Evolutionary conservation across 352 stramenopile genomes (phyloP), one percentile per base, ranked within the genome.

Genomic region (Phytophthora brassicae): DNA sequence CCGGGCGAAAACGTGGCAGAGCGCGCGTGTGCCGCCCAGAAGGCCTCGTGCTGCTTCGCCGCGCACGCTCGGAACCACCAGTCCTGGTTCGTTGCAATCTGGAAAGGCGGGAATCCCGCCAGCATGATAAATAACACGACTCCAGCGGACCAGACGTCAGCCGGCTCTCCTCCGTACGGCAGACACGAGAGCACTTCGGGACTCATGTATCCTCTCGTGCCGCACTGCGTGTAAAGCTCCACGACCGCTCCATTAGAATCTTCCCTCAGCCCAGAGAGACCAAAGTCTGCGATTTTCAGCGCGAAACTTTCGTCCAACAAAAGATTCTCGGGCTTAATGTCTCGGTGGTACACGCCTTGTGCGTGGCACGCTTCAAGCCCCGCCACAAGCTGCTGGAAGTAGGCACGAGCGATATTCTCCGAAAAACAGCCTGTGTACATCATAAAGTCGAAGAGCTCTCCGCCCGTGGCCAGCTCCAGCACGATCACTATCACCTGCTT

Each of bases 251-350:
- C 85, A 42, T 86, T 81, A 0, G 81, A 57, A 43, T 78, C 78
- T 66, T 90, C 79, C 29, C 74, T 72, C 44, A 95, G 86, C 17
- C 95, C 96, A 5, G 94, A 97, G n/a, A 98, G 76, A 2, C 95
- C 95, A 77, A 99, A 98, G 55, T 99, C 95, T 5, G 90, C 95
- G 22, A 99, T 88, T 63, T 98, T 98, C 60, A 98, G 66, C 8
- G 68, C 47, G 53, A 91, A 92, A 28, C 82, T 75, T 16, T 88
- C 76, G 67, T 96, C 88, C 28, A 98, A 58, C 13, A 98, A 69
- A 43, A 98, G 60, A 62, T 98, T 98, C 62, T 98, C 93, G 4
- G 92, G 93, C 72, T 98, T 98, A 57, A 98, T 94, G 61, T 98
- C 93, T 48, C 92, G 88, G 47, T 97, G 89, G 68, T 90, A 94